Evolutionary conservation across 2,329 filamentous ascomycete species (phyloP).

Genomic region (Venturia aucupariae): DNA sequence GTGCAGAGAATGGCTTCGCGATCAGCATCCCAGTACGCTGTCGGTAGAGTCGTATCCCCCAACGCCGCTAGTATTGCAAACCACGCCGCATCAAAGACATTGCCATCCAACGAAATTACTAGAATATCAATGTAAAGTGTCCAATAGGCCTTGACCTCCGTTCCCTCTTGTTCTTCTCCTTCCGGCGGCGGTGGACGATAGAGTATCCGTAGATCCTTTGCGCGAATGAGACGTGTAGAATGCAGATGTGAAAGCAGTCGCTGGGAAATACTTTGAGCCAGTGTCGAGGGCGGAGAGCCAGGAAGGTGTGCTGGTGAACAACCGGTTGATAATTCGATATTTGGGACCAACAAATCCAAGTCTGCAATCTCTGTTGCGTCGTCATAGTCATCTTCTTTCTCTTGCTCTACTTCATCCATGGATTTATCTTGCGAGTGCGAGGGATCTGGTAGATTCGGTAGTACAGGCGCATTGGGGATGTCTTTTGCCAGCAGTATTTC

Average conservation of each 20-base stretch:
- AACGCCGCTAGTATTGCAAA: constrained; percentile 73
- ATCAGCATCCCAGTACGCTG: constrained; percentile 76
- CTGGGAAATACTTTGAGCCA: constrained; percentile 79
- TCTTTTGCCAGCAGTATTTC: constrained; percentile 71
- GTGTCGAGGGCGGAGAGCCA: constrained; percentile 66
- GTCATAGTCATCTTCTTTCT: constrained; percentile 8
- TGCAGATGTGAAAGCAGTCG: constrained; percentile 69
- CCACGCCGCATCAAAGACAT: constrained; percentile 88
- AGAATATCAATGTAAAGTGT: constrained; percentile 91
- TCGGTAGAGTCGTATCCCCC: constrained; percentile 65
- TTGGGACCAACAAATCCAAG: constrained; percentile 74
- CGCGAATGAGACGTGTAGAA: constrained; percentile 56
- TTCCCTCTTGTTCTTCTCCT: constrained; percentile 30
- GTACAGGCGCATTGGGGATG: constrained; percentile 53
- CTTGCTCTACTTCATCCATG: constrained; percentile 1
- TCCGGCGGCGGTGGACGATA: constrained; percentile 42
- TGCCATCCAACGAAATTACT: constrained; percentile 87
- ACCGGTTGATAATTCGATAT: constrained; percentile 85
- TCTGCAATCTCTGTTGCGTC: constrained; percentile 16
- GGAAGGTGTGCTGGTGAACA: constrained; percentile 80
- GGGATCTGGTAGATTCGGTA: constrained; percentile 20
- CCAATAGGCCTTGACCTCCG: constrained; percentile 77
- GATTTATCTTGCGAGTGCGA: background rate
- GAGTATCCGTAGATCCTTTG: constrained; percentile 64
- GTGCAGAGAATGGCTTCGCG: constrained; percentile 71